phyloP scores from a whole-genome alignment of 345 rosid species.

The Erucastrum elatum region DNA sequence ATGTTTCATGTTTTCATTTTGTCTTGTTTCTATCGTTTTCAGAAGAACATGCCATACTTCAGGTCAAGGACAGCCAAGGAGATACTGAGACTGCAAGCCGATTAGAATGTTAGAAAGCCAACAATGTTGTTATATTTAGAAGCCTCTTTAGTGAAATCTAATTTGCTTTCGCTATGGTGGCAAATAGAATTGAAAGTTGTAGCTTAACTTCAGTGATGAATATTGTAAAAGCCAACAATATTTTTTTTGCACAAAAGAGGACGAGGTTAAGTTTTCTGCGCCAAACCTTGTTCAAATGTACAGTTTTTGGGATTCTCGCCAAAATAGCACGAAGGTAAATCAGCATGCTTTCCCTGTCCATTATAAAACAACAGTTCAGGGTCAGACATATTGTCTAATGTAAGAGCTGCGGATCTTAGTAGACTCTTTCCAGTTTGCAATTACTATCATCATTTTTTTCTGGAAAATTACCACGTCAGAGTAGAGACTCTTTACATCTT shows the following conservation, averaged over 20 bases:
- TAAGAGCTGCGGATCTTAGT: conserved; percentile 12
- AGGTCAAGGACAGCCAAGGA: conserved; percentile 88
- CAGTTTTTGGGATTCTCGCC: conserved; percentile 97
- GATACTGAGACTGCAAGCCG: conserved; percentile 74
- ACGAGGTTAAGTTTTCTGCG: neutral
- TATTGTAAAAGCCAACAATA: neutral
- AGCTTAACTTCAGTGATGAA: neutral
- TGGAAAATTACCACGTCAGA: conserved; percentile 73
- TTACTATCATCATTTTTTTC: neutral
- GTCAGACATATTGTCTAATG: conserved; percentile 13
- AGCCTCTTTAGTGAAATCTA: neutral
- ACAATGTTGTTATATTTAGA: neutral
- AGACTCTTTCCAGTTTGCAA: conserved; percentile 4
- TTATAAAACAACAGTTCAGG: neutral
- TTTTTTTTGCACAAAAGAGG: neutral
- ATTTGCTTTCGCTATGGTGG: neutral
- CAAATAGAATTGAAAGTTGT: neutral
- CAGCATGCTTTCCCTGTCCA: conserved; percentile 93
- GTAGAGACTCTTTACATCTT: conserved; percentile 70
- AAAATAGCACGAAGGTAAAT: conserved; percentile 90
- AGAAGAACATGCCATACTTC: conserved; percentile 89
- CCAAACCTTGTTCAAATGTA: conserved; percentile 95
- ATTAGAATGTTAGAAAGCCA: conserved; percentile 41
- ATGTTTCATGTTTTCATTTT: neutral
- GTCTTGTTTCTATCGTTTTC: conserved; percentile 10